phyloP scores from a whole-genome alignment of 2,329 filamentous ascomycete genomes.

The Geosmithia putterillii region DNA sequence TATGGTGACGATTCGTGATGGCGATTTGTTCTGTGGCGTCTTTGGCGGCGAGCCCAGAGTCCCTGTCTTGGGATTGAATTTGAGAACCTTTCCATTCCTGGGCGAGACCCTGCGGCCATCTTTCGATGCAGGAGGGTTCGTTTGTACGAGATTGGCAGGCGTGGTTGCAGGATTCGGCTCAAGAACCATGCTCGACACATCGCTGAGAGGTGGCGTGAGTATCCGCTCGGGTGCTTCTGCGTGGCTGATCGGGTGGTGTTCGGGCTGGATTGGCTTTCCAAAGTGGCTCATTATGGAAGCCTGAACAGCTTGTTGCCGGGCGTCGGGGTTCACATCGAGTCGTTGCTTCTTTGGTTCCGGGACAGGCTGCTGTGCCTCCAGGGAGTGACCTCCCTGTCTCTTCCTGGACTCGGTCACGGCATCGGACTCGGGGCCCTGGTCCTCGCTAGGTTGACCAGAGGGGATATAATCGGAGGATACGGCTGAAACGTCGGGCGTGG shows the following conservation, averaged over 20 bases:
- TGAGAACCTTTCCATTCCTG: conserved; percentile 37
- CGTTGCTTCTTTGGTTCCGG: conserved; percentile 13
- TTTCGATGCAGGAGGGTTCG: not conserved
- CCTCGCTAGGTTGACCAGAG: conserved; percentile 1
- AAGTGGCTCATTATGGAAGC: conserved; percentile 6
- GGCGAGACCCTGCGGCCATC: conserved; percentile 4
- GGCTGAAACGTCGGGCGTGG: not conserved
- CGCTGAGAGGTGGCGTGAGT: conserved; percentile 7
- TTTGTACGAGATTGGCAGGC: not conserved
- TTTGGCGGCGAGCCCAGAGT: conserved; percentile 51
- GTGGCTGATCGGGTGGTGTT: not conserved
- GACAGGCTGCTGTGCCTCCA: conserved; percentile 8
- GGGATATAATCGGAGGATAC: not conserved
- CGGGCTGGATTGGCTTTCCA: conserved; percentile 1
- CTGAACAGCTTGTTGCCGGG: not conserved
- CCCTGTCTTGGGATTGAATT: conserved; percentile 46
- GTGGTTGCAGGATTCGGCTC: not conserved
- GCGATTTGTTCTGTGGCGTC: conserved; percentile 26
- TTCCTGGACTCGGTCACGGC: conserved; percentile 23
- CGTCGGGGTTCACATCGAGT: not conserved
- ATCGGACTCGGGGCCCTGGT: conserved; percentile 11
- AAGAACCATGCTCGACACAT: conserved; percentile 1
- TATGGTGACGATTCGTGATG: conserved; percentile 37
- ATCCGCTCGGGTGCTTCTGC: conserved; percentile 2
- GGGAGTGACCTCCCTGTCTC: conserved; percentile 25